A percentile compares a stretch with the other conserved stretches of the same genome.
Conservation (phyloP, 2,329 filamentous ascomycete genomes). For the Chaetomiaceae sp. region DNA sequence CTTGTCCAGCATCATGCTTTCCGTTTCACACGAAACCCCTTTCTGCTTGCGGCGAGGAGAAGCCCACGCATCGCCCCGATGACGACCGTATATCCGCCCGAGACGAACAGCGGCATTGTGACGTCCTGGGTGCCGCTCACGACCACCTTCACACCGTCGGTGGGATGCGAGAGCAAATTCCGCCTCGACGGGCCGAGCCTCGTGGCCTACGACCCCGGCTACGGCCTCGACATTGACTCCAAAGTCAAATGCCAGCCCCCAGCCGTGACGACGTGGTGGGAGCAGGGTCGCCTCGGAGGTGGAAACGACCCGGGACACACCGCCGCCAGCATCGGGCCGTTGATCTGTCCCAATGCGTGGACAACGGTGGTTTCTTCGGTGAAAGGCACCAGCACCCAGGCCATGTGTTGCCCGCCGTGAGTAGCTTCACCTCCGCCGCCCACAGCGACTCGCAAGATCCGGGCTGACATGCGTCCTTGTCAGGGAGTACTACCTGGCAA, state of each 20-base stretch:
- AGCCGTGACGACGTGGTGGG: constrained; percentile 6
- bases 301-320: constrained; percentile 3
- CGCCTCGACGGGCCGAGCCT: constrained; percentile 4
- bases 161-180: constrained; percentile 4
- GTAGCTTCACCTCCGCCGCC: not conserved
- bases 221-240: constrained; percentile 4
- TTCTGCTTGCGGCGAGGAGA: not conserved
- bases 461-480: not conserved
- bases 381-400: not conserved
- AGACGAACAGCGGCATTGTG: constrained; percentile 1
- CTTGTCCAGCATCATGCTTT: not conserved
- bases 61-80: not conserved
- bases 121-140: constrained; percentile 8
- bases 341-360: constrained; percentile 4
- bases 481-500: constrained; percentile 1
- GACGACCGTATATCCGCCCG: constrained; percentile 1
- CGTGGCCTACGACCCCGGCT: constrained; percentile 2
- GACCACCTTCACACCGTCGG: not conserved
- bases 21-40: not conserved
- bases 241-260: constrained; percentile 1
- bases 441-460: not conserved
- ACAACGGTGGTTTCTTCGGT: not conserved
- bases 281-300: constrained; percentile 1
- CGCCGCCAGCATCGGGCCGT: constrained; percentile 7
- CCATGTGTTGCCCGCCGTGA: constrained; percentile 8